Conservation (phyloP, 495 filamentous ascomycete species). For the Tetracladium setigerum region DNA sequence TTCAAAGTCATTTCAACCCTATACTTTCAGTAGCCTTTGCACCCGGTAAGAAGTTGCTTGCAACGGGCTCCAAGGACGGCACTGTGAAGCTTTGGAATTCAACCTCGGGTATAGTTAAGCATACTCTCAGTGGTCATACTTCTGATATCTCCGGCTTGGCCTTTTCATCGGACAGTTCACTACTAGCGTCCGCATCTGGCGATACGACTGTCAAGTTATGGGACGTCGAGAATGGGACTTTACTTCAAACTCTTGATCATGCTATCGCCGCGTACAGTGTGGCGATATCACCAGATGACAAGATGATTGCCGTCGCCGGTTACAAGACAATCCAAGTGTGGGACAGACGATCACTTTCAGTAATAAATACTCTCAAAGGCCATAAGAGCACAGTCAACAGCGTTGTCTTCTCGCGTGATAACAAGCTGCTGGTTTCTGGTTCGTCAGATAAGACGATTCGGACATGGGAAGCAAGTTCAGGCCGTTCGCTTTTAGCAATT, state of each 20-base stretch:
- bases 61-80: too few species aligned
- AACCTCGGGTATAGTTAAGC: too few species aligned
- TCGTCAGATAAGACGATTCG: slow-evolving; percentile 84
- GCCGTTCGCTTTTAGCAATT: too few species aligned
- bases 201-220: slow-evolving; percentile 26
- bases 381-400: slow-evolving; percentile 15
- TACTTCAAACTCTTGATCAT: slow-evolving; percentile 81
- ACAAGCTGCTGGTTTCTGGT: slow-evolving; percentile 75
- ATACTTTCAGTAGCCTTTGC: too few species aligned
- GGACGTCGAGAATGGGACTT: slow-evolving; percentile 50
- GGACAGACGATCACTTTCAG: too few species aligned
- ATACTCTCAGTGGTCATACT: too few species aligned
- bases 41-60: too few species aligned
- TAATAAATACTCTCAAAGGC: slow-evolving; percentile 21
- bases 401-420: slow-evolving; percentile 36
- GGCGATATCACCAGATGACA: slow-evolving; percentile 51
- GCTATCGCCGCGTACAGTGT: too few species aligned
- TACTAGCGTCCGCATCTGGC: slow-evolving; percentile 30
- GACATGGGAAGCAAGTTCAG: slow-evolving; percentile 58
- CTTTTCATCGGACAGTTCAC: slow-evolving; percentile 85
- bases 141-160: too few species aligned
- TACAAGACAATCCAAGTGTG: slow-evolving; percentile 79
- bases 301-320: slow-evolving; percentile 76
- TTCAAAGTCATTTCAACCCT: too few species aligned
- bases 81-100: too few species aligned